Evolutionary conservation across 139 green algal genomes (phyloP).

Genomic region (Asterochloris sp.): DNA sequence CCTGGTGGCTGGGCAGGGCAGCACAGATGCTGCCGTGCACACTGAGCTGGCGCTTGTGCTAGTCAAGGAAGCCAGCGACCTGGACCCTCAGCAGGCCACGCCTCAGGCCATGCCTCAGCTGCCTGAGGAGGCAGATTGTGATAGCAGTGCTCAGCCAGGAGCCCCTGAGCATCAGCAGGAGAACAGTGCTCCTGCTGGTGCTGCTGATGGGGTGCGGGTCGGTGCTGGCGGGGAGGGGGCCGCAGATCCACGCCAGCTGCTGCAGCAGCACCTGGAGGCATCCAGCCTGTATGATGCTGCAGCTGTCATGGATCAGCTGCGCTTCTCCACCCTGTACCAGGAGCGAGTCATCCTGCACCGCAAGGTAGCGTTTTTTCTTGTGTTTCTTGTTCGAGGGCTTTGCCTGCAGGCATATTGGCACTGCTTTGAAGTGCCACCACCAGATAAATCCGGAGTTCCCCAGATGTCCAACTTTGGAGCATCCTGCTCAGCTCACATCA

Average conservation of each 20-base stretch:
- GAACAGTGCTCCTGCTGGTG: too few relatives aligned
- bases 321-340: constrained; percentile 28
- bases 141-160: too few relatives aligned
- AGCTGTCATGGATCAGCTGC: constrained; percentile 24
- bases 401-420: neutral
- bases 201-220: too few relatives aligned
- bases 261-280: constrained; percentile 50
- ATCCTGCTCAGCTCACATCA: neutral
- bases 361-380: constrained; percentile 26
- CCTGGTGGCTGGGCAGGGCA: constrained; percentile 37
- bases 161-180: too few relatives aligned
- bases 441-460: too few relatives aligned
- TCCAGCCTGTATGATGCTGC: constrained; percentile 45
- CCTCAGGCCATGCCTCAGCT: too few relatives aligned
- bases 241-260: constrained; percentile 2
- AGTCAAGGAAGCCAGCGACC: constrained; percentile 4
- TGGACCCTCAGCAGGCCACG: neutral
- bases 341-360: constrained; percentile 63
- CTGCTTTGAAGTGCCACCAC: neutral
- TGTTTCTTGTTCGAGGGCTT: neutral
- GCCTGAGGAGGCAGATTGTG: too few relatives aligned
- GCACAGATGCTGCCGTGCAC: constrained; percentile 34
- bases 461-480: neutral
- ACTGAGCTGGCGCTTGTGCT: constrained; percentile 62
- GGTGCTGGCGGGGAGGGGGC: too few relatives aligned